Percentiles rank a stretch among this genome's conserved stretches.
Evolutionary conservation across 768 basidiomycete genomes (phyloP).

Genomic region (Zangia roseola): DNA sequence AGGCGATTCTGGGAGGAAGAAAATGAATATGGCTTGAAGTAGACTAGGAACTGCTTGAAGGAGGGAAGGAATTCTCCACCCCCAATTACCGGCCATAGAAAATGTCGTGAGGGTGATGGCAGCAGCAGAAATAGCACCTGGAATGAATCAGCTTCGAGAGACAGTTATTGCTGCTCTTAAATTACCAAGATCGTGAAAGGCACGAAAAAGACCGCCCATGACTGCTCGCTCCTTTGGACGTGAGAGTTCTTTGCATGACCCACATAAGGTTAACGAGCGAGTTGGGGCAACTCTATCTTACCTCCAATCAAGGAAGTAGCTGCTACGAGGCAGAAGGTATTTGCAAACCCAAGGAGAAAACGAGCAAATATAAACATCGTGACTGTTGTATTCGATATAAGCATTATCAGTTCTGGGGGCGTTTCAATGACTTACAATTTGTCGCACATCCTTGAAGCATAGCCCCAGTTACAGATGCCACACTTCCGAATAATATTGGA

Average conservation of each 20-base stretch:
- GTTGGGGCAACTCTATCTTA: not conserved
- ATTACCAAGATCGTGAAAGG: conserved; percentile 11
- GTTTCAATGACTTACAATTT: conserved; percentile 4
- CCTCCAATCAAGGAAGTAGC: conserved; percentile 23
- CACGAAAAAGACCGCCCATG: conserved; percentile 11
- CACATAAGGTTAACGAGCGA: too few relatives aligned
- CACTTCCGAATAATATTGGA: conserved; percentile 15
- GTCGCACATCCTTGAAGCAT: conserved; percentile 17
- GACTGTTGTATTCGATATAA: not conserved
- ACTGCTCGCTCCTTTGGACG: conserved; percentile 23
- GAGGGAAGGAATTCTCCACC: conserved; percentile 66
- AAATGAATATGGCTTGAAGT: conserved; percentile 55
- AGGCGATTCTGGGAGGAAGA: conserved; percentile 62
- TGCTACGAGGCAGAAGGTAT: conserved; percentile 14
- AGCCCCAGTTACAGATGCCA: conserved; percentile 9
- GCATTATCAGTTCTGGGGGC: not conserved
- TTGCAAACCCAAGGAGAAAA: conserved; percentile 16
- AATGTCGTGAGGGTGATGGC: conserved; percentile 63
- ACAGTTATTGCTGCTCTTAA: not conserved
- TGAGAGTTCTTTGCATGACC: conserved; percentile 15
- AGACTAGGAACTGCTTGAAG: conserved; percentile 54
- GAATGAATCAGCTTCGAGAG: not conserved
- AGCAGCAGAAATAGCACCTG: conserved; percentile 40
- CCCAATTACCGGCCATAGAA: conserved; percentile 54
- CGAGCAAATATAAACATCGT: conserved; percentile 15